These are phyloP conservation scores for Acacia acuminata DNA, from an alignment of 306 rosid species.

Conservation along the genomic window DNA sequence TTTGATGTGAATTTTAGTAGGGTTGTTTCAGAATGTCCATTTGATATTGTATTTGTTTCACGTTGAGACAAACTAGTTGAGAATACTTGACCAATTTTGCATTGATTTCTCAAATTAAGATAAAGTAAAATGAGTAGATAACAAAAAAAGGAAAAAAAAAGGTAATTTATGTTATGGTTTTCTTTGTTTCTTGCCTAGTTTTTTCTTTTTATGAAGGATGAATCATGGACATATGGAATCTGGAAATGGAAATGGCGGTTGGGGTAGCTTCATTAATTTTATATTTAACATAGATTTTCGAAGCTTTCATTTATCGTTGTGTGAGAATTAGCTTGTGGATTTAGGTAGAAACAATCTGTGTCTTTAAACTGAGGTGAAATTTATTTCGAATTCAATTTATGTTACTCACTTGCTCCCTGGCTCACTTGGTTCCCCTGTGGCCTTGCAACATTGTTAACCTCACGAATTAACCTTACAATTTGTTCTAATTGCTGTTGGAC, in stretches of 20 bases:
- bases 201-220: background rate
- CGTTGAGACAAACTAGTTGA: background rate
- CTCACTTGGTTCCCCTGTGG: background rate
- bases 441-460: background rate
- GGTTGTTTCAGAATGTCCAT: too few relatives aligned
- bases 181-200: background rate
- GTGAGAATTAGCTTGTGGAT: background rate
- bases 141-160: background rate
- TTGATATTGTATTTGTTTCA: background rate
- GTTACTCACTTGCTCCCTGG: background rate
- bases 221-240: background rate
- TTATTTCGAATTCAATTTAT: background rate
- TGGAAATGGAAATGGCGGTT: background rate
- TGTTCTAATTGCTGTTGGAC: background rate
- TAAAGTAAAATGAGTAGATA: background rate
- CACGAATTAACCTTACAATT: background rate
- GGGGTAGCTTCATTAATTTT: background rate
- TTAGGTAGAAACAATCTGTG: background rate
- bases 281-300: background rate
- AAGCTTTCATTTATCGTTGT: background rate
- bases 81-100: background rate
- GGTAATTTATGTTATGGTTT: background rate
- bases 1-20: too few relatives aligned
- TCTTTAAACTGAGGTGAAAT: background rate
- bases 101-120: background rate